Base-by-base conservation (phyloP, 768 basidiomycete species). In the Russula earlei region DNA sequence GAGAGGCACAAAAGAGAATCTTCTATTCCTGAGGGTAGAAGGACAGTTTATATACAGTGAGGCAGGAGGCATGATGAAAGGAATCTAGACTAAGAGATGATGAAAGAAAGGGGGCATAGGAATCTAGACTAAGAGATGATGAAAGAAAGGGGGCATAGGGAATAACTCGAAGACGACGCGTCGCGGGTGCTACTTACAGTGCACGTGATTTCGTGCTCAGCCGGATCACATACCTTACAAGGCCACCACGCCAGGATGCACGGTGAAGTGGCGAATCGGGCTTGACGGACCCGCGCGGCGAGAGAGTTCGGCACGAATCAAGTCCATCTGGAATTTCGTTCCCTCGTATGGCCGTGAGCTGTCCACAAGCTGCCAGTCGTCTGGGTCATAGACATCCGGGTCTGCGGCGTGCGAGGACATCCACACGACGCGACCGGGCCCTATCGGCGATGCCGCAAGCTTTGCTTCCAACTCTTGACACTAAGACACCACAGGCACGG, bases 291-390 rank as follows among this genome's bases (percentile, higher is more conserved):
- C 61, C 48, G 80, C 74, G 5, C 68, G 66, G 29, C 65, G 71
- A 55, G 85, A 81, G 45, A 92, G 73, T 41, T 74, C 68, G 1
- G 78, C 69, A 1, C 75, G 73, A 40, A 91, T 71, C 45, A 91
- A 66, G 64, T 90, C 87, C 22, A 83, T 82, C 69, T 91, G 84
- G 64, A 85, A 90, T 67, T 92, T 92, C 11, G 80, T 75, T 37
- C 71, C 74, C 63, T 87, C 78, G 64, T 91, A 93, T 0, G 87
- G 80, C 55, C 80, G 75, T 19, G 68, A 66, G 8, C 82, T 81
- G 45, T 77, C 73, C 42, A 76, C 68, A 36, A 85, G 73, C 64
- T 92, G 90, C 82, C 83, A 85, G 67, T 93, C 90, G 27, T 78
- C 74, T 0, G 74, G 65, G 53, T 84, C 76, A 60, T 81, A 87